Conservation (phyloP, 768 basidiomycete species). For the Strobilomyces dryophilus region DNA sequence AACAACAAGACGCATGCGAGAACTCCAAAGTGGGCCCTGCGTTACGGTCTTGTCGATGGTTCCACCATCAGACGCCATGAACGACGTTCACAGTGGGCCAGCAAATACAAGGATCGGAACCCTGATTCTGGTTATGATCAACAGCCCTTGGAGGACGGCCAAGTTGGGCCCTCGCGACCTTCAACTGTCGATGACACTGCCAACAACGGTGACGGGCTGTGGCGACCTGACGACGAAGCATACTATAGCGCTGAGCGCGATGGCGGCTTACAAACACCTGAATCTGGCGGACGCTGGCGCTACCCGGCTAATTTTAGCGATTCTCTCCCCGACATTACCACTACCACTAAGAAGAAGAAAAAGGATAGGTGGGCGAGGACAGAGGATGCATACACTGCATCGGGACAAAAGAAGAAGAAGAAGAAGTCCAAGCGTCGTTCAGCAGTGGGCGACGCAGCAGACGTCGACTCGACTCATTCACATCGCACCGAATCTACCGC, state of each 20-base stretch:
- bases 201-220: conserved; percentile 49
- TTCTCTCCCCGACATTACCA: conserved; percentile 31
- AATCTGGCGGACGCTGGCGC: conserved; percentile 59
- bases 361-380: conserved; percentile 87
- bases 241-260: conserved; percentile 52
- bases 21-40: conserved; percentile 94
- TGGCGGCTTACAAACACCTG: conserved; percentile 35
- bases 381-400: conserved; percentile 68
- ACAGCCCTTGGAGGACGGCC: conserved; percentile 76
- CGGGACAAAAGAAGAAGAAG: conserved; percentile 54
- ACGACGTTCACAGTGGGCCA: conserved; percentile 83
- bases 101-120: conserved; percentile 79
- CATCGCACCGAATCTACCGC: conserved; percentile 33
- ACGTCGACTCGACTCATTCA: conserved; percentile 31
- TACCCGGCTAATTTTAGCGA: conserved; percentile 86
- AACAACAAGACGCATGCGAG: conserved; percentile 91
- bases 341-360: conserved; percentile 61
- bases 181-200: conserved; percentile 4
- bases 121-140: conserved; percentile 65
- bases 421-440: conserved; percentile 56
- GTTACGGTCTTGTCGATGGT: conserved; percentile 85
- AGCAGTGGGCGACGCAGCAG: conserved; percentile 33
- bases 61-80: conserved; percentile 73
- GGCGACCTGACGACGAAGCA: conserved; percentile 72
- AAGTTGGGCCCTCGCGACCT: conserved; percentile 36